Percentiles rank a stretch among this genome's conserved stretches.
These are phyloP conservation scores for Fusarium lyarnte DNA, from an alignment of 2,329 filamentous ascomycete species.

Conservation along the genomic window DNA sequence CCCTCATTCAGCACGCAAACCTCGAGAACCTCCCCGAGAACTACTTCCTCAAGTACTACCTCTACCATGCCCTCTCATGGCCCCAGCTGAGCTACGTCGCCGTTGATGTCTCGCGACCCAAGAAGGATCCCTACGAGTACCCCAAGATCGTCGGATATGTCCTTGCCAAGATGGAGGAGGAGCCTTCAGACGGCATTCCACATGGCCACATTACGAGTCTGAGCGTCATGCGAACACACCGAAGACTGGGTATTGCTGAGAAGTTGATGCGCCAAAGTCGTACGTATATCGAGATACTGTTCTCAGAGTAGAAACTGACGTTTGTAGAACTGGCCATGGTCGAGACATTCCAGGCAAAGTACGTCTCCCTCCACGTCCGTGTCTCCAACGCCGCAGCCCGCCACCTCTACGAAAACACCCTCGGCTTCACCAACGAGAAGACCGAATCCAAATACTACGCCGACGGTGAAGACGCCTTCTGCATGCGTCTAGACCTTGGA, in stretches of 20 bases:
- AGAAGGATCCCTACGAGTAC: slow-evolving; percentile 83
- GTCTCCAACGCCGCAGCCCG: slow-evolving; percentile 92
- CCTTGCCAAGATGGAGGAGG: slow-evolving; percentile 99
- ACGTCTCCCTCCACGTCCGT: slow-evolving; percentile 96
- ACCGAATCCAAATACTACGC: slow-evolving; percentile 93
- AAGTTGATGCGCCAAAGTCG: slow-evolving; percentile 97
- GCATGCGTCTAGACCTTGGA: slow-evolving; percentile 88
- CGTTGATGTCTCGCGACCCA: slow-evolving; percentile 86
- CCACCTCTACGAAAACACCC: slow-evolving; percentile 90
- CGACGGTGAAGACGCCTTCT: slow-evolving; percentile 94
- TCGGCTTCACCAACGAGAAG: slow-evolving; percentile 89
- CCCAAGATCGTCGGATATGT: slow-evolving; percentile 99
- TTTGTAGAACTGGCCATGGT: slow-evolving; percentile 89
- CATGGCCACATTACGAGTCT: slow-evolving; percentile 97
- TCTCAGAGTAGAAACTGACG: background rate
- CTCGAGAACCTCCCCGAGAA: slow-evolving; percentile 99
- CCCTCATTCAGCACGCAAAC: slow-evolving; percentile 96
- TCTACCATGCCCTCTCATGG: slow-evolving; percentile 98
- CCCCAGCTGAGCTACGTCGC: slow-evolving; percentile 97
- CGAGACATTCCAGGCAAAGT: slow-evolving; percentile 89
- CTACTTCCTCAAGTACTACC: slow-evolving; percentile 99
- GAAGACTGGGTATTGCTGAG: slow-evolving; percentile 90
- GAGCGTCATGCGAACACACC: slow-evolving; percentile 95
- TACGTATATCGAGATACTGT: slow-evolving; percentile 57
- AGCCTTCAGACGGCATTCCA: slow-evolving; percentile 86